Conservation (phyloP, 495 filamentous ascomycete genomes). For the Cercophora scortea region DNA sequence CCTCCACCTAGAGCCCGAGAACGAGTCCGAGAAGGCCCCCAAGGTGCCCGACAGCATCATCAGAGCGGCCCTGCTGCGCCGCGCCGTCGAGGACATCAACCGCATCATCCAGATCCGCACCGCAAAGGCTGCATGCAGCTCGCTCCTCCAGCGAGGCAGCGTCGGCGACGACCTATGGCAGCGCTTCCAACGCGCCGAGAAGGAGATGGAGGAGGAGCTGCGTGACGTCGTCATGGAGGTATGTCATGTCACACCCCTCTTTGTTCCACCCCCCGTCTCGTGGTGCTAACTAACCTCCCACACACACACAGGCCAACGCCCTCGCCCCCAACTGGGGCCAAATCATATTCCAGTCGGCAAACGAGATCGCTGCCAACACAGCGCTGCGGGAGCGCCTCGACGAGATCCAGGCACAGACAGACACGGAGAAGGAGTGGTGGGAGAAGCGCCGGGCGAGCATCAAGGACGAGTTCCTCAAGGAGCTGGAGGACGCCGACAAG, state of each 20-base stretch:
- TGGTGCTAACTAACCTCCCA: conserved; percentile 5
- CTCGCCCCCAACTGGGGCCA: conserved; percentile 83
- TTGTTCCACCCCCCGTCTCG: neutral
- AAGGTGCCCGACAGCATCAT: conserved; percentile 78
- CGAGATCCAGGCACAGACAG: conserved; percentile 63
- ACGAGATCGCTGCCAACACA: conserved; percentile 72
- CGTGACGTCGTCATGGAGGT: conserved; percentile 92
- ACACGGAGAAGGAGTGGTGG: conserved; percentile 83
- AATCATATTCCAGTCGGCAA: conserved; percentile 87
- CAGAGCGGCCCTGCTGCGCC: conserved; percentile 81
- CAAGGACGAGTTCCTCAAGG: conserved; percentile 74
- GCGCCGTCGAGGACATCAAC: conserved; percentile 85
- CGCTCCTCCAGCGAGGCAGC: conserved; percentile 77
- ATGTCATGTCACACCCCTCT: conserved; percentile 7
- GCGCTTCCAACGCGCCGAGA: conserved; percentile 81
- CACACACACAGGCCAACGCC: conserved; percentile 61
- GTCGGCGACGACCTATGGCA: conserved; percentile 97
- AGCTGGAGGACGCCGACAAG: conserved; percentile 52
- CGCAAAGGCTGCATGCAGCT: conserved; percentile 76
- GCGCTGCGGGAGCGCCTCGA: conserved; percentile 67
- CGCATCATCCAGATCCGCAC: conserved; percentile 78
- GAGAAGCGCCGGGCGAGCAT: conserved; percentile 66
- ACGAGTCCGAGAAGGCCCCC: conserved; percentile 58
- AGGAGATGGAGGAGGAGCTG: conserved; percentile 95
- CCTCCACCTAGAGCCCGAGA: conserved; percentile 71